Evolutionary conservation across 164 flowering plant genomes (phyloP), one percentile per base, ranked within the genome.

Genomic region (Euptelea pleiosperma): DNA sequence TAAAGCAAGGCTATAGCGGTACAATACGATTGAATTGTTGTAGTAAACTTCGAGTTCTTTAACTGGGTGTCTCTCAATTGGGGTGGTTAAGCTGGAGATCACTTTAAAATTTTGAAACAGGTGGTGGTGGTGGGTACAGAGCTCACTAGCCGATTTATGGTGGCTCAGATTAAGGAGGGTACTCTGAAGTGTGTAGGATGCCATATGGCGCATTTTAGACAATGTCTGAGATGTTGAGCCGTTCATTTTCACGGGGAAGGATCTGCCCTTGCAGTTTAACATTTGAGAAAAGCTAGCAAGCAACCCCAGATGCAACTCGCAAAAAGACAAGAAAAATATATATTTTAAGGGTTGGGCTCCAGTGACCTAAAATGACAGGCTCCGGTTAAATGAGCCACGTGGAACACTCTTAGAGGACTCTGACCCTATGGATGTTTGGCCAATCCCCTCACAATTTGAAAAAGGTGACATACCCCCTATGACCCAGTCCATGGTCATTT

Each of bases 161-260:
- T 5, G 56, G 52, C 30, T 52, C 18, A 37, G 26, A 21, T 55
- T 37, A 18, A 12, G 57, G 50, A 52, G 34, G 46, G 26, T 24
- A 6, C 22, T 3, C 24, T 21, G 47, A 35, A 60, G 55, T 6
- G 42, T 21, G 54, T 36, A n/a, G 58, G 25, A 29, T 15, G 8
- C 35, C 30, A 19, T 26, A 37, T n/a, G 28, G 40, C 48, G 61
- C 54, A 63, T 56, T 50, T 8, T 55, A 61, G 41, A 14, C 59
- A 2, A 25, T 5, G 46, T 18, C 14, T 2, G 15, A 19, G 37
- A 19, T 8, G 15, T 7, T n/a, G 16, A 42, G 35, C 22, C 34
- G 34, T 26, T 21, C 33, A 16, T 35, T 31, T 28, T 6, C 25
- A 21, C 2, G 49, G 7, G 3, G 21, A 8, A 2, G 15, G 9